Percentiles rank a stretch among this genome's conserved stretches.
phyloP scores from a whole-genome alignment of 768 basidiomycete species.

The Mycena crocata region DNA sequence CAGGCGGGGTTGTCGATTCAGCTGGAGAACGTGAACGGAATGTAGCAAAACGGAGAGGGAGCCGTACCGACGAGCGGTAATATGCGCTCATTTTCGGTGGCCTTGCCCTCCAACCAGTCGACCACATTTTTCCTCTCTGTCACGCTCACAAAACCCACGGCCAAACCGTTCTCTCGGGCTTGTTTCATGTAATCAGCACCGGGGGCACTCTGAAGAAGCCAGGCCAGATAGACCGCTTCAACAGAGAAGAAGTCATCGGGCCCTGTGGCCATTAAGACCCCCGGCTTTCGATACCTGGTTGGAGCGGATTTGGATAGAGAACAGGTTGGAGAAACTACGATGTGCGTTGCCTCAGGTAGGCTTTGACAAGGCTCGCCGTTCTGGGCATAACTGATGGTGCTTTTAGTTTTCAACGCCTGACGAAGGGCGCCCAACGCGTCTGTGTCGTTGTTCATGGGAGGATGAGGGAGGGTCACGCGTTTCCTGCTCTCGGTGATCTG shows the following conservation, averaged over 20 bases:
- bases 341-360: constrained; percentile 70
- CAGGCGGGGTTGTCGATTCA: constrained; percentile 73
- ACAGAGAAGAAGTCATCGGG: constrained; percentile 80
- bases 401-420: constrained; percentile 69
- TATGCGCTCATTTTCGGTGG: constrained; percentile 61
- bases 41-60: background rate
- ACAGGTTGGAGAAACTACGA: constrained; percentile 64
- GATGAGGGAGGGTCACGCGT: background rate
- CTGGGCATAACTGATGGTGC: constrained; percentile 61
- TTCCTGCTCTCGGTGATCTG: too few species aligned
- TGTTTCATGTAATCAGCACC: constrained; percentile 92
- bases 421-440: constrained; percentile 72
- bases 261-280: constrained; percentile 53
- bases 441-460: constrained; percentile 18
- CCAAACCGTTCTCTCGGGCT: constrained; percentile 78
- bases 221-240: constrained; percentile 88
- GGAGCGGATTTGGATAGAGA: constrained; percentile 78
- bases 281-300: constrained; percentile 84
- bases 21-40: constrained; percentile 38
- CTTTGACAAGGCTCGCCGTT: constrained; percentile 55
- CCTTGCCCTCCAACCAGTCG: constrained; percentile 83
- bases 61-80: constrained; percentile 55
- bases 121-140: constrained; percentile 89
- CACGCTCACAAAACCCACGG: constrained; percentile 83
- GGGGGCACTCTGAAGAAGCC: constrained; percentile 76